A percentile compares a stretch with the other conserved stretches of the same genome.
These are phyloP conservation scores for Paecilomyces sp. DNA, from an alignment of 2,329 filamentous ascomycete species.

Conservation along the genomic window DNA sequence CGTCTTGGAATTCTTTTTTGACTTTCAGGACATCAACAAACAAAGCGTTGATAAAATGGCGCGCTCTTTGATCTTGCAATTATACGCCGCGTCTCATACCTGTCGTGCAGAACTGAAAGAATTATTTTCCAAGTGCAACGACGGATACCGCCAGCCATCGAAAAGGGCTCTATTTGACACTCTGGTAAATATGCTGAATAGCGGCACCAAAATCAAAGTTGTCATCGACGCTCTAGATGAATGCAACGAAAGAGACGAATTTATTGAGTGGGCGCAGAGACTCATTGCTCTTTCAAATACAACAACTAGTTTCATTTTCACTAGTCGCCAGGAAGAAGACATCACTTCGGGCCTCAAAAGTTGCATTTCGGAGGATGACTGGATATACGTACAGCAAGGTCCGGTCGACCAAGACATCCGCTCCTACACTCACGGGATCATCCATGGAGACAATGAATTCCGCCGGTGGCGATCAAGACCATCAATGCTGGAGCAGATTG, in stretches of 20 bases:
- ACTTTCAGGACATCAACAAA: not conserved
- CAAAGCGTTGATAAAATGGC: not conserved
- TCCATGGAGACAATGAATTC: slow-evolving; percentile 3
- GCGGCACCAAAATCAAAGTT: not conserved
- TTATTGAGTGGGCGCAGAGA: no score
- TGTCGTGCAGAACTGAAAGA: not conserved
- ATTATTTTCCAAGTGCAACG: not conserved
- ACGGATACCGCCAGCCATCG: not conserved
- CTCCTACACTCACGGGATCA: slow-evolving; percentile 2
- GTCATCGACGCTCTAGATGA: slow-evolving; percentile 44
- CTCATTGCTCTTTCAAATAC: no score
- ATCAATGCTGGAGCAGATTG: slow-evolving; percentile 7
- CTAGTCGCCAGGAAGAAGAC: slow-evolving; percentile 8
- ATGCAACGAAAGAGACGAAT: slow-evolving; percentile 14
- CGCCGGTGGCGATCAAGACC: slow-evolving; percentile 5
- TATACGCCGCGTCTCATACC: not conserved
- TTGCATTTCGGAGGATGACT: not conserved
- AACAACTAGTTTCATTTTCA: not conserved
- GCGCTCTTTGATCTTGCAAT: not conserved
- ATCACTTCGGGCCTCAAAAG: slow-evolving; percentile 5
- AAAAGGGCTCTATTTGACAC: not conserved
- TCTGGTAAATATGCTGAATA: slow-evolving; percentile 13
- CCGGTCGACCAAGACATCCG: slow-evolving; percentile 4
- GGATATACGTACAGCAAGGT: not conserved
- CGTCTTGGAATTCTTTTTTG: not conserved